Conservation (phyloP, 1,284 basidiomycete species). For the Vanrija sp. region DNA sequence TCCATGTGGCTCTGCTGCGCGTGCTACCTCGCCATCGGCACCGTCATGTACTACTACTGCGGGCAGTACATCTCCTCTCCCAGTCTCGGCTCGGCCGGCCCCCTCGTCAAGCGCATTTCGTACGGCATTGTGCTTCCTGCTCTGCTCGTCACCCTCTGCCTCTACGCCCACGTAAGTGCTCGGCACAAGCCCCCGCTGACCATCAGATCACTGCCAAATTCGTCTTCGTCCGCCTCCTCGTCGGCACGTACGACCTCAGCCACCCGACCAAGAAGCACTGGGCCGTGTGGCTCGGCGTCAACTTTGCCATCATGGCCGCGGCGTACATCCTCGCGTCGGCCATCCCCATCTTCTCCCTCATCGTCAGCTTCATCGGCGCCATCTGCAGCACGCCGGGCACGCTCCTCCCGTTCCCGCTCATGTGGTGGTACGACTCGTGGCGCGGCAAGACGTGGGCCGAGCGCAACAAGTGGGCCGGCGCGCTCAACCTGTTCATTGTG, state of each 20-base stretch:
- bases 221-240: conserved; percentile 59
- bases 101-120: conserved; percentile 11
- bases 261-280: conserved; percentile 58
- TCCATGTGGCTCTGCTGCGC: not conserved
- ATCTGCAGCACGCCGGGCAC: not conserved
- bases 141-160: not conserved
- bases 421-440: not conserved
- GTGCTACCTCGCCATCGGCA: not conserved
- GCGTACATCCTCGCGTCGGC: conserved; percentile 8
- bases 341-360: conserved; percentile 3
- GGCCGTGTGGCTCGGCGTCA: conserved; percentile 56
- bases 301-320: conserved; percentile 17
- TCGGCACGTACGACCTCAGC: conserved; percentile 57
- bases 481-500: conserved; percentile 25
- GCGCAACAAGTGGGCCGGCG: conserved; percentile 15
- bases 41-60: conserved; percentile 14
- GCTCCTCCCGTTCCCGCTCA: not conserved
- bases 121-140: conserved; percentile 31
- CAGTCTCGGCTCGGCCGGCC: conserved; percentile 10
- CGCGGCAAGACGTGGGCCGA: conserved; percentile 1
- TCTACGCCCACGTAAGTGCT: conserved; percentile 5
- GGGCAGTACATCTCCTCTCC: conserved; percentile 19
- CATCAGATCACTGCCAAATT: conserved; percentile 54
- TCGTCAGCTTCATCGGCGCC: not conserved
- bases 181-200: conserved; percentile 34